Percentiles rank a stretch among this genome's conserved stretches.
Evolutionary conservation across 345 rosid genomes (phyloP).

Genomic region (Barbarea vulgaris): DNA sequence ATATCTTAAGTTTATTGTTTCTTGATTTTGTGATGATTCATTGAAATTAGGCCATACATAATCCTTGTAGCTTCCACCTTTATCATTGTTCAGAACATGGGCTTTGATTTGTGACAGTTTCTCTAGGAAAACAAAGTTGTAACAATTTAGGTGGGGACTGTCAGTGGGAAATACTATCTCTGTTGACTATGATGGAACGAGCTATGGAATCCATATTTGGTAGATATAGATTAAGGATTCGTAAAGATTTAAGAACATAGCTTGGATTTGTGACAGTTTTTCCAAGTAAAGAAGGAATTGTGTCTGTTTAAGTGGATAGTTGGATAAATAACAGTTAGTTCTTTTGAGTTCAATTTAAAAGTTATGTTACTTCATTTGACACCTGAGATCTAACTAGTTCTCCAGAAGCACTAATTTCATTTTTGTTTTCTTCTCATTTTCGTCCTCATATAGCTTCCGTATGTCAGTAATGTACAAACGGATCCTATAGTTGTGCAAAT

Average conservation of each 20-base stretch:
- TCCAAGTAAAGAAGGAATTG: background rate
- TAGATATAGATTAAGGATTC: background rate
- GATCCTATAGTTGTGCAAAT: constrained; percentile 92
- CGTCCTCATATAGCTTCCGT: constrained; percentile 65
- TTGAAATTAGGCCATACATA: background rate
- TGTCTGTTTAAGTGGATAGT: background rate
- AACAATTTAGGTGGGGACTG: background rate
- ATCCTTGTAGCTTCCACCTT: background rate
- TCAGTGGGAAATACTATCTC: background rate
- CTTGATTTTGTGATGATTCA: background rate
- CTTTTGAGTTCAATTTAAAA: background rate
- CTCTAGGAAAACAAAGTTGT: background rate
- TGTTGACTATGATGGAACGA: background rate
- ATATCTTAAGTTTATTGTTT: background rate
- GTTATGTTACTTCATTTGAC: background rate
- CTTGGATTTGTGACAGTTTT: background rate
- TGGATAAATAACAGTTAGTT: background rate
- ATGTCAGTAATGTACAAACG: constrained; percentile 82
- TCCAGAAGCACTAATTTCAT: constrained; percentile 1
- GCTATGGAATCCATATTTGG: background rate
- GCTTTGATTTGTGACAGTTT: background rate
- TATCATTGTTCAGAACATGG: background rate
- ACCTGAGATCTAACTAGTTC: background rate
- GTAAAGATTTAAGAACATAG: background rate
- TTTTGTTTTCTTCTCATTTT: background rate